Conservation (phyloP, 2,329 filamentous ascomycete genomes). For the Penicillium sp. region DNA sequence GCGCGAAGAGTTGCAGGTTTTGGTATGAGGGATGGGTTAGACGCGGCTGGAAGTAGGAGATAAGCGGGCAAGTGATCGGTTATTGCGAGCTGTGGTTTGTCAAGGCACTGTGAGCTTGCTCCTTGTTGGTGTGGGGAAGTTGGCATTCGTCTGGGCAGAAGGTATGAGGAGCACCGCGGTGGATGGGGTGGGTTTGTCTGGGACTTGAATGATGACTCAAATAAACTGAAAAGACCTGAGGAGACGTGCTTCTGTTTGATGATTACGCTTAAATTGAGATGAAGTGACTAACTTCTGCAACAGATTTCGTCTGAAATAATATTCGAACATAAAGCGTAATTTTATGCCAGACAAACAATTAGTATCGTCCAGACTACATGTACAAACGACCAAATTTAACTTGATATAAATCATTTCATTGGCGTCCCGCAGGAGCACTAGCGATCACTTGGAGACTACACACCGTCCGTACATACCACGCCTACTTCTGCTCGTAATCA, state of each 20-base stretch:
- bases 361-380: background rate
- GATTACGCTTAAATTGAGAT: background rate
- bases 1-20: background rate
- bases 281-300: background rate
- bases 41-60: background rate
- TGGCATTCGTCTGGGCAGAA: background rate
- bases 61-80: background rate
- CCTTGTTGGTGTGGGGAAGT: background rate
- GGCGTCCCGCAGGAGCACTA: constrained; percentile 13
- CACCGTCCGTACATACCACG: background rate
- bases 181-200: constrained; percentile 15
- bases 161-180: background rate
- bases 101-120: background rate
- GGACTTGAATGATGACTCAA: constrained; percentile 39
- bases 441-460: constrained; percentile 8
- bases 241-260: constrained; percentile 24
- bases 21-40: background rate
- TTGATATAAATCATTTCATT: constrained; percentile 13
- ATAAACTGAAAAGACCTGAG: constrained; percentile 50
- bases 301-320: background rate
- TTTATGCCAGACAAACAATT: background rate
- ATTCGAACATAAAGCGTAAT: background rate
- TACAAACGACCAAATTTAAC: background rate
- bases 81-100: background rate
- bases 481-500: background rate